Evolutionary conservation across 495 filamentous ascomycete species (phyloP).

Genomic region (Neurospora sp.): DNA sequence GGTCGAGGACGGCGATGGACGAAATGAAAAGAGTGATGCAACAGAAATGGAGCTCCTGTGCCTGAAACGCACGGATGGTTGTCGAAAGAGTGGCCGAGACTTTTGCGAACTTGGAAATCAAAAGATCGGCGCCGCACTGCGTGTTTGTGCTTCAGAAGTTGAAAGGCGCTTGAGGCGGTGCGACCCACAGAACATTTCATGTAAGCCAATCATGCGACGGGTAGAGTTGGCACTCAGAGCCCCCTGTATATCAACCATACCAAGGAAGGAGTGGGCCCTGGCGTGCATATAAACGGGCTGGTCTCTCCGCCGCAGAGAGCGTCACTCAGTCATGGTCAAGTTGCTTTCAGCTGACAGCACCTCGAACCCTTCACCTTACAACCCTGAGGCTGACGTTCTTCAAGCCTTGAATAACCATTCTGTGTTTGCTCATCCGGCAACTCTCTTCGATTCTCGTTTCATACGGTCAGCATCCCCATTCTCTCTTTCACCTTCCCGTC

Average conservation of each 20-base stretch:
- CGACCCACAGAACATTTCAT: neutral
- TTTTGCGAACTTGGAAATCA: neutral
- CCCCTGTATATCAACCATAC: constrained; percentile 9
- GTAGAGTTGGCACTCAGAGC: neutral
- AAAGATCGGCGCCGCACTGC: neutral
- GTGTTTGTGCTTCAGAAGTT: constrained; percentile 3
- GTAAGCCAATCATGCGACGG: constrained; percentile 9
- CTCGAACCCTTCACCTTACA: neutral
- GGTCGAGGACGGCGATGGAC: neutral
- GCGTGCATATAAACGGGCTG: constrained; percentile 17
- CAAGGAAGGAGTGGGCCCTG: constrained; percentile 1
- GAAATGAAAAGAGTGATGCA: neutral
- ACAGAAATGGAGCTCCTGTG: neutral
- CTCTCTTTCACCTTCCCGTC: neutral
- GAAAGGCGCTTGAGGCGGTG: constrained; percentile 11
- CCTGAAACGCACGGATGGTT: neutral
- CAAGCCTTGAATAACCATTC: neutral
- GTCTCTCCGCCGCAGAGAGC: constrained; percentile 5
- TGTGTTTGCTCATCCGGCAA: neutral
- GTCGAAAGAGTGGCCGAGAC: neutral
- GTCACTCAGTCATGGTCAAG: neutral
- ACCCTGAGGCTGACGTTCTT: neutral
- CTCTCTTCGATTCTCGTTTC: neutral
- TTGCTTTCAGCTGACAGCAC: constrained; percentile 3
- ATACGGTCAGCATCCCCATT: neutral